phyloP scores from a whole-genome alignment of 306 rosid genomes.

The Psophocarpus tetragonolobus region DNA sequence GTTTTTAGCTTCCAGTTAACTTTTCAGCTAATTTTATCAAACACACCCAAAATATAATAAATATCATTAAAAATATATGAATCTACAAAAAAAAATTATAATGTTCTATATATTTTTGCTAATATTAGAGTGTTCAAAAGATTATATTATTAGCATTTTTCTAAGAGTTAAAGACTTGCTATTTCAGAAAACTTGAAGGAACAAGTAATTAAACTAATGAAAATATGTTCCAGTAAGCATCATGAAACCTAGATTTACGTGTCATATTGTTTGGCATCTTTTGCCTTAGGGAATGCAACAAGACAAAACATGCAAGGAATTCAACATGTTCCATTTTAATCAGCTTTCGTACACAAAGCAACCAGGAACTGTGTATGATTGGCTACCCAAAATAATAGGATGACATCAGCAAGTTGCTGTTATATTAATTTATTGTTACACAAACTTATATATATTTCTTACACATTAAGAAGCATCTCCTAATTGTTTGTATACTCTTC shows the following conservation, averaged over 20 bases:
- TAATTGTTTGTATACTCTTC: background rate
- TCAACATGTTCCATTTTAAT: background rate
- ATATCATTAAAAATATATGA: too few species aligned
- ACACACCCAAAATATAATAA: too few species aligned
- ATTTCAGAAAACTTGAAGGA: background rate
- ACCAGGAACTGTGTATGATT: background rate
- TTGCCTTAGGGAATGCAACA: background rate
- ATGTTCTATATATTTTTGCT: too few species aligned
- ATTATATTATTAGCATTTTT: too few species aligned
- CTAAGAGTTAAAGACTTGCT: background rate
- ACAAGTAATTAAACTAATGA: background rate
- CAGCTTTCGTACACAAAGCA: background rate
- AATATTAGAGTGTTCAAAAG: too few species aligned
- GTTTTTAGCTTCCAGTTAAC: too few species aligned
- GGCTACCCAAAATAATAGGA: background rate
- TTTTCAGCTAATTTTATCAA: too few species aligned
- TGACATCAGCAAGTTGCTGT: background rate
- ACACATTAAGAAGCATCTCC: background rate
- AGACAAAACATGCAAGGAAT: slow-evolving; percentile 7
- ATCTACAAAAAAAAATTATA: too few species aligned
- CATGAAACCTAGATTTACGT: background rate
- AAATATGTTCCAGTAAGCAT: background rate
- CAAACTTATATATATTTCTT: background rate
- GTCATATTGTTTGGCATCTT: background rate
- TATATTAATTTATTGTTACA: background rate